These are phyloP conservation scores for Flaveria brownii DNA, from an alignment of 129 eudicot genomes.

Conservation along the genomic window DNA sequence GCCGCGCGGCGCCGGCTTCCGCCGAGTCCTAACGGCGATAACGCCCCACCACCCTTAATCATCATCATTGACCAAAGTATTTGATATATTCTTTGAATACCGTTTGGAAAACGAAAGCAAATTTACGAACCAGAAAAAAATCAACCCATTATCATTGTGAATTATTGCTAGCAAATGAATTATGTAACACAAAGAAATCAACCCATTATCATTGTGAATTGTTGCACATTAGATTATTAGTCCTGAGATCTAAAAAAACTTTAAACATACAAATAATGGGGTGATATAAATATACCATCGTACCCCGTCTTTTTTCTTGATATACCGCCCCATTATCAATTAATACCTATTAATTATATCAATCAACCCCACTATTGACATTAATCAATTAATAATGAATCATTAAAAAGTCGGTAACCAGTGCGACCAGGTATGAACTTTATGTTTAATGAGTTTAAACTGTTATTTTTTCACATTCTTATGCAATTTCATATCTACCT, in stretches of 20 bases:
- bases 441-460: too few relatives aligned
- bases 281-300: neutral
- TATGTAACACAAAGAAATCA: too few relatives aligned
- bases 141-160: neutral
- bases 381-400: neutral
- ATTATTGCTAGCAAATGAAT: neutral
- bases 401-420: too few relatives aligned
- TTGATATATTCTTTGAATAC: neutral
- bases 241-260: neutral
- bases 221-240: neutral
- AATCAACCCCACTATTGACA: neutral
- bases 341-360: neutral
- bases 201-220: too few relatives aligned
- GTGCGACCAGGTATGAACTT: too few relatives aligned
- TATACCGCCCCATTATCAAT: slow-evolving; percentile 5
- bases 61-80: neutral
- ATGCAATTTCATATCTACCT: too few relatives aligned
- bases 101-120: neutral
- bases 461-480: too few relatives aligned
- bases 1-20: too few relatives aligned
- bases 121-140: neutral
- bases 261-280: neutral
- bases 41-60: neutral
- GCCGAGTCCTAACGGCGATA: too few relatives aligned
- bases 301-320: neutral